Base-by-base conservation (phyloP, 495 filamentous ascomycete species). In the Annulohypoxylon stygium region DNA sequence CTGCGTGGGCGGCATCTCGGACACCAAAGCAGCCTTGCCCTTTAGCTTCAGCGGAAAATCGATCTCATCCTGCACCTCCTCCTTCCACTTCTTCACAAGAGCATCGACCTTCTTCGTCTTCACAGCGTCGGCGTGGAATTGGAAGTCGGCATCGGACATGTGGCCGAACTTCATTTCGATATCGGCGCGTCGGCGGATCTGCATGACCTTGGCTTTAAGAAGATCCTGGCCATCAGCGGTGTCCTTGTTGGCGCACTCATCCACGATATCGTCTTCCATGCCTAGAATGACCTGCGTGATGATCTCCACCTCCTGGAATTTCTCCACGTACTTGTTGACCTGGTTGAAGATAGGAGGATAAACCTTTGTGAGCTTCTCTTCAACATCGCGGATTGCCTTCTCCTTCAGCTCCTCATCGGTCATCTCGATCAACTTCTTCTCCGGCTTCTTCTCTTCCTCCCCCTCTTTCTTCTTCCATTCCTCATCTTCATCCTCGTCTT, bases 141-240 rank as follows among this genome's bases (percentile, higher is more conserved):
- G 34, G 7, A 67, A 9, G 6, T 53, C 34, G 2, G 55, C 26
- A 9, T 67, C 2, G 4, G 61, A 12, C 7, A 33, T 25, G 6
- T 5, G 12, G 37, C 7, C 10, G 34, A 54, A 6, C 11, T 16
- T 33, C 23, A n/a, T 7, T 12, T 33, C 23, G 2, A 39, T 2
- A n/a, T 37, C 16, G 2, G 64, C 10, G 10, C 1, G 9, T 1
- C 16, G 36, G 6, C 87, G 88, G 12, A 90, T 76, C 36, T 80
- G 75, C 43, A 84, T 85, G n/a, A 90, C 69, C 80, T 88, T 81
- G 55, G 79, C 80, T 51, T 85, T 87, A 18, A 89, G 75, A 2
- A 74, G 76, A 54, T 85, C 84, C 3, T 86, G 75, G 73, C 91
- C 84, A 12, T 81, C 80, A 0, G 23, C 25, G 12, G 59, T 37